Evolutionary conservation across 495 filamentous ascomycete species (phyloP), one percentile per base, ranked within the genome.

Genomic region (Daldinia caldariorum): DNA sequence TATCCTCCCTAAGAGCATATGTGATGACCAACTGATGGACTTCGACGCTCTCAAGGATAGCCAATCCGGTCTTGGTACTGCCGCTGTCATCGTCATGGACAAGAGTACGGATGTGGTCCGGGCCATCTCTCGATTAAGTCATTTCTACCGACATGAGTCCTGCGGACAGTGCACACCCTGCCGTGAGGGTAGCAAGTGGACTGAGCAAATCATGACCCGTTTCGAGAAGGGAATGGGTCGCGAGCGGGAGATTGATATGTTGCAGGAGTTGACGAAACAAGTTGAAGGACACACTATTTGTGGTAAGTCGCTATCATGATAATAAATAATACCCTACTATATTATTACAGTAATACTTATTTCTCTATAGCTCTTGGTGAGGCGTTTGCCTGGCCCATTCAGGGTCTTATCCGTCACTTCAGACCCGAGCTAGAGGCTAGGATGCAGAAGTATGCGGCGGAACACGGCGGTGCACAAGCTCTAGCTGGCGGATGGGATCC

Each of bases 281-380:
- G 95, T 99, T 56, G 95, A 99, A 84, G 95, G 95, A 14, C 95
- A 98, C 83, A 97, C 95, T 13, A 99, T 99, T 69, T 99, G 95
- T 82, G 95, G 88, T 89, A 84, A 75, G 86, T 80, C 0, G 12
- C 62, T 0, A 22, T 32, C 34, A 26, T 26, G 10, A 37, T n/a
- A n/a, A n/a, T n/a, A n/a, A n/a, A n/a, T n/a, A n/a, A n/a, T 13
- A 20, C 45, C 43, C 16, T n/a, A 18, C 14, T 14, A 53, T 14
- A 22, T 29, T 18, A 38, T 50, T 47, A 8, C 4, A 35, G 1
- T 61, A 7, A 34, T 72, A 41, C 69, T 71, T 22, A 63, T 60
- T 50, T 43, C 6, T 10, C 32, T 45, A 6, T 64, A 90, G 88
- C 95, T 78, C 84, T 99, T 65, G 95, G 95, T 64, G 95, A 99